Evolutionary conservation across 495 filamentous ascomycete genomes (phyloP).

Genomic region (Neurospora sp.): DNA sequence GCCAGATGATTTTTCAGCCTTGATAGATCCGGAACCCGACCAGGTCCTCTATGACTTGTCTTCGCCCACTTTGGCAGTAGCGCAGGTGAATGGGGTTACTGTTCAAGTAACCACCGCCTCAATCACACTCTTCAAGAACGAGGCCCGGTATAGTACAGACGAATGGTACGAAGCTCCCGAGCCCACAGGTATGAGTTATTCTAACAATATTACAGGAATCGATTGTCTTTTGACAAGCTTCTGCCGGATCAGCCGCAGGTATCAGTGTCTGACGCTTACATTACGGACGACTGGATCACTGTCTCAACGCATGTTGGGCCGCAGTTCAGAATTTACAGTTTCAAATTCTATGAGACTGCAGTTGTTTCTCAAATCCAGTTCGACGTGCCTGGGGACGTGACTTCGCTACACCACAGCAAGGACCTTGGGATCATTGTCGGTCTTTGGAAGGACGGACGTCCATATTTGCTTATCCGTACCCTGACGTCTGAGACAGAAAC

Average conservation of each 20-base stretch:
- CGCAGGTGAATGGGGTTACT: constrained; percentile 19
- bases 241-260: constrained; percentile 9
- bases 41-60: constrained; percentile 36
- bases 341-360: constrained; percentile 12
- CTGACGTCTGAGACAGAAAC: not conserved
- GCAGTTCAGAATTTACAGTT: constrained; percentile 23
- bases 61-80: constrained; percentile 48
- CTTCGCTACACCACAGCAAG: constrained; percentile 21
- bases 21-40: constrained; percentile 24
- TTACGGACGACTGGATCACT: constrained; percentile 20
- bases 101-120: constrained; percentile 46
- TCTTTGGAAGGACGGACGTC: constrained; percentile 15
- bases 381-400: constrained; percentile 29
- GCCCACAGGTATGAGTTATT: not conserved
- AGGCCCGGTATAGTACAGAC: not conserved
- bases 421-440: constrained; percentile 21
- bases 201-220: constrained; percentile 16
- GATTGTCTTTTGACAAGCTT: constrained; percentile 13
- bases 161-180: not conserved
- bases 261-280: constrained; percentile 24
- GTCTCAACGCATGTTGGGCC: constrained; percentile 23
- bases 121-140: not conserved
- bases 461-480: constrained; percentile 16
- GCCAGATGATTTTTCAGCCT: constrained; percentile 26
- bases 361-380: constrained; percentile 14